Evolutionary conservation across 805 yeast genomes (phyloP), one percentile per base, ranked within the genome.

Genomic region (Maudiozyma bulderi): DNA sequence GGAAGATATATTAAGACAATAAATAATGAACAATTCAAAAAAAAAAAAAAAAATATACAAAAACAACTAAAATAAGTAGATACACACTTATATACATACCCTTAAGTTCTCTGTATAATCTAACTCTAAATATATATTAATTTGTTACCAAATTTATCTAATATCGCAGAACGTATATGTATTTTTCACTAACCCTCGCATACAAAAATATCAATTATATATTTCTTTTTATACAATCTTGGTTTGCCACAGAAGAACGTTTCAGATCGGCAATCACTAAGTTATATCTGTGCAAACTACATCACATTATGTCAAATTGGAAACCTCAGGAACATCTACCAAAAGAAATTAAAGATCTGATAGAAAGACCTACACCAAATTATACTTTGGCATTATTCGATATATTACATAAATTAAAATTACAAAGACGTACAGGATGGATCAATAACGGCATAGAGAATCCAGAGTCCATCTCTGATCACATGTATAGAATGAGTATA

Each of bases 401-500:
- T 61, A 78, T 88, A 33, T 75, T 87, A 1, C 75, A 83, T 45
- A 72, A 79, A 28, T 73, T 91, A 57, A 91, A 91, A 66, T 71
- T 80, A 6, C 91, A 87, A 59, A 81, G 75, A 57, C 76, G 99
- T 62, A 91, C 99, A 0, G 99, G 99, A 2, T 91, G 98, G 98
- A 66, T 91, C 14, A 89, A 88, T 61, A 79, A 78, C 59, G 70
- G 66, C 6, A 64, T 72, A 15, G 29, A 28, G 15, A 57, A 62
- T 5, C 69, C 75, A 51, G 76, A 89, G 65, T 78, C 86, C 43
- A 88, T 89, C 46, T 77, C 87, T 13, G 97, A 90, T 66, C 97
- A 91, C 66, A 90, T 90, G 96, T 90, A 91, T 64, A 74, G 99
- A 50, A 90, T 91, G 96, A 80, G 88, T 4, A 71, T 91, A 26